These are phyloP conservation scores for Thermochaetoides thermophila DNA, from an alignment of 495 filamentous ascomycete genomes.

Conservation along the genomic window DNA sequence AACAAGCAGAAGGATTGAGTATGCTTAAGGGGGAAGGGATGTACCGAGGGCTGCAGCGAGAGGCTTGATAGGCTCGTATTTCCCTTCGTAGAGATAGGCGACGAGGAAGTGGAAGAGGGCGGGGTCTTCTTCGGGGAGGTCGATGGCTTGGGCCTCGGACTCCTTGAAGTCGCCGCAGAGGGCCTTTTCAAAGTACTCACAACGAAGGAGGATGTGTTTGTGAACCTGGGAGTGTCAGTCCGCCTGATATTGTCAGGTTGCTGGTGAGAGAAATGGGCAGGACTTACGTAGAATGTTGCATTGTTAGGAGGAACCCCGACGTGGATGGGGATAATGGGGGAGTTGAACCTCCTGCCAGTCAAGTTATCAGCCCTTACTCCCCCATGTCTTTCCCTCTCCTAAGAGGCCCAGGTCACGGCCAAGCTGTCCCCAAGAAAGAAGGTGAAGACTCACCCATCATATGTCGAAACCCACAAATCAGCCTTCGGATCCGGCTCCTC, in stretches of 20 bases:
- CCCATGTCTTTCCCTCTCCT: too few species aligned
- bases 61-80: conserved; percentile 29
- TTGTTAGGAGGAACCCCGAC: conserved; percentile 22
- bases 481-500: conserved; percentile 25
- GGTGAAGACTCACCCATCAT: conserved; percentile 27
- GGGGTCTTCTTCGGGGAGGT: conserved; percentile 34
- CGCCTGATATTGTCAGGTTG: neutral
- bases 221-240: conserved; percentile 19
- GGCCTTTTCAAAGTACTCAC: conserved; percentile 31
- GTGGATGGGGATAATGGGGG: conserved; percentile 26
- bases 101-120: conserved; percentile 35
- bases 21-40: neutral
- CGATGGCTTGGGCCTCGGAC: conserved; percentile 24
- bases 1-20: too few species aligned
- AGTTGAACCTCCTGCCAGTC: conserved; percentile 23
- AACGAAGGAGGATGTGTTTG: conserved; percentile 26
- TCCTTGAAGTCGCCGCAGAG: conserved; percentile 30
- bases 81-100: conserved; percentile 34
- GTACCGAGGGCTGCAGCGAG: conserved; percentile 22
- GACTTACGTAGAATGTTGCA: conserved; percentile 27
- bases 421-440: conserved; percentile 1
- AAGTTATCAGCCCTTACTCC: neutral
- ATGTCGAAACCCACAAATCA: conserved; percentile 31
- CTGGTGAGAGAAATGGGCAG: neutral
- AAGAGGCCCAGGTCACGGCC: too few species aligned